Evolutionary conservation across 768 basidiomycete genomes (phyloP).

Genomic region (Solioccasus polychromus): DNA sequence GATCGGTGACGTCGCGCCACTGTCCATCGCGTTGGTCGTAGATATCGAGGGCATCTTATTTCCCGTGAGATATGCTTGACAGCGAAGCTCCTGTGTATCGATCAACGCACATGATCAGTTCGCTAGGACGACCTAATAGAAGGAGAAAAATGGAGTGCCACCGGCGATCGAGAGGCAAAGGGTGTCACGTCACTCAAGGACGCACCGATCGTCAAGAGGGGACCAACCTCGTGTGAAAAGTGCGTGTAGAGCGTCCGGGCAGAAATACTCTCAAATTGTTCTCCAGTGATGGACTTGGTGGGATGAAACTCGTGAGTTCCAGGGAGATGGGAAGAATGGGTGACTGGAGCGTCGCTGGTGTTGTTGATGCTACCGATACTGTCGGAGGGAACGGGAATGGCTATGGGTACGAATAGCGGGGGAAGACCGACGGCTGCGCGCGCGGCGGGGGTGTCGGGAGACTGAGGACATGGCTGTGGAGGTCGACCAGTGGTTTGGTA

Average conservation of each 20-base stretch:
- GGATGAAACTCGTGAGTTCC: constrained; percentile 26
- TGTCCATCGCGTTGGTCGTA: background rate
- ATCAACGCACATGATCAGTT: constrained; percentile 17
- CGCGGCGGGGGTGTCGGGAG: constrained; percentile 43
- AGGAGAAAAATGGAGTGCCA: constrained; percentile 1
- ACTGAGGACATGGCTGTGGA: constrained; percentile 47
- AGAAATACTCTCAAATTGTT: constrained; percentile 39
- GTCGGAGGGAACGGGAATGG: constrained; percentile 16
- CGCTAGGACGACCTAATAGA: background rate
- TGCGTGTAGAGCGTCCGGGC: constrained; percentile 34
- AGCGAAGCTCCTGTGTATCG: constrained; percentile 42
- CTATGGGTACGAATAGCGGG: constrained; percentile 48
- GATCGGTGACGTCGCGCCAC: background rate
- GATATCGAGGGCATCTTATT: constrained; percentile 24
- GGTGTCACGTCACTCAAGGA: background rate
- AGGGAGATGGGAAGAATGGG: constrained; percentile 17
- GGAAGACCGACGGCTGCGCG: constrained; percentile 47
- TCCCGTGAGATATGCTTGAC: constrained; percentile 39
- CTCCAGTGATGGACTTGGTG: constrained; percentile 13
- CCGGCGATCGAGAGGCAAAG: background rate
- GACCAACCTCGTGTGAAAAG: constrained; percentile 44
- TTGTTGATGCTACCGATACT: background rate
- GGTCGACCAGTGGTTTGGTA: constrained; percentile 45
- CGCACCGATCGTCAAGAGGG: constrained; percentile 1
- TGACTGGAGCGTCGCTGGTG: constrained; percentile 2